A percentile compares a stretch with the other conserved stretches of the same genome.
Conservation (phyloP, 257 asterid species). For the Nicotiana paniculata region DNA sequence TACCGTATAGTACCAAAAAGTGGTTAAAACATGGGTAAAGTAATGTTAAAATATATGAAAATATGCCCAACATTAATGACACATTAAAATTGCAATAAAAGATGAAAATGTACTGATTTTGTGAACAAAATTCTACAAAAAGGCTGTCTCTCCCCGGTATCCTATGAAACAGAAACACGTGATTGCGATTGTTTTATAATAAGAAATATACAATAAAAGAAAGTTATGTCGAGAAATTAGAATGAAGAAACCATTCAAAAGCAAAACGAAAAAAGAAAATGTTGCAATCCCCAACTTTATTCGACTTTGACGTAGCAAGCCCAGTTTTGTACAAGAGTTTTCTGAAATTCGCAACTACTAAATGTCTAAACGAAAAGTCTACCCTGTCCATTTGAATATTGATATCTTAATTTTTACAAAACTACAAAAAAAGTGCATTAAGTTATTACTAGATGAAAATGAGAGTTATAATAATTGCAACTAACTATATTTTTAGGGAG, state of each 20-base stretch:
- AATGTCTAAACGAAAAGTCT: neutral
- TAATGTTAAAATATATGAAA: no score
- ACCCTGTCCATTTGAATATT: no score
- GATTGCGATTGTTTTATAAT: neutral
- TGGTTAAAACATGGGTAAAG: no score
- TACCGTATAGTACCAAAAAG: no score
- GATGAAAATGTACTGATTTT: neutral
- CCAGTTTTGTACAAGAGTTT: neutral
- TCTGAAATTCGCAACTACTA: neutral
- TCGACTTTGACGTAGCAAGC: neutral
- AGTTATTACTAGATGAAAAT: no score
- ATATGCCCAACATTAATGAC: neutral
- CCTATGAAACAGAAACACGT: neutral
- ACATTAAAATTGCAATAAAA: neutral
- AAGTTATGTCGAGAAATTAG: neutral
- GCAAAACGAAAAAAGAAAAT: neutral
- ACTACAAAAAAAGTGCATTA: no score
- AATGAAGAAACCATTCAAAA: neutral
- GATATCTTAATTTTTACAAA: no score
- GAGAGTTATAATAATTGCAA: no score
- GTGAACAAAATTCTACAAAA: neutral
- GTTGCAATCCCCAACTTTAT: neutral
- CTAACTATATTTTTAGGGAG: no score
- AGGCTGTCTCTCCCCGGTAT: neutral
- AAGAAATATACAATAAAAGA: neutral